Evolutionary conservation across 768 basidiomycete genomes (phyloP), one percentile per base, ranked within the genome.

Genomic region (Psilocybe sp.): DNA sequence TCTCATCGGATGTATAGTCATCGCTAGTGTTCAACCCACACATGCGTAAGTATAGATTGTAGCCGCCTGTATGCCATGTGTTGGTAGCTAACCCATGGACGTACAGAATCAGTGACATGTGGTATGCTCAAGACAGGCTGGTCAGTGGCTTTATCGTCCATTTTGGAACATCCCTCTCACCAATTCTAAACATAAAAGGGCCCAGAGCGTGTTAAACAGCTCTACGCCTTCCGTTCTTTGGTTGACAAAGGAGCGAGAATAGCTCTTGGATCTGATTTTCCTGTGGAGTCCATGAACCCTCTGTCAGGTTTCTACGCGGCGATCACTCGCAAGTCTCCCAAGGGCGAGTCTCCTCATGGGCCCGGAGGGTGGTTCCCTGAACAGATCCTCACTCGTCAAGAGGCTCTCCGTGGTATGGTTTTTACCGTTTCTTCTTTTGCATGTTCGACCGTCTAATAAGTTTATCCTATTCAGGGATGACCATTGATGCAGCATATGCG

Each of bases 21-120:
- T 96, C 59, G 91, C 87, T 14, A 93, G 89, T 60, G 76, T 94
- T 10, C 93, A 96, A 64, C 92, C 93, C 12, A 92, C 89, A 4
- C 92, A 95, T 71, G 90, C 79, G 80, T 92, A 61, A 61, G 87
- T 79, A 44, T 10, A 31, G 18, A 50, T 40, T 4, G 34, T 36
- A 5, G 11, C 42, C 16, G 14, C 14, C 35, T 18, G 34, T 36
- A 23, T 33, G 35, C 20, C 16, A 23, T 14, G 14, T 18, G 15
- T 39, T 39, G 35, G 18, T 13, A 20, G 20, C 18, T 48, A 40
- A 10, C 35, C 19, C 39, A 46, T 33, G 8, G 35, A 39, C n/a
- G 45, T 57, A 49, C 58, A 87, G 86, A 46, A 85, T 79, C 53
- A 88, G 85, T 54, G 90, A 92, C 60, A 95, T 96, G 92, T 86